phyloP scores from a whole-genome alignment of 768 basidiomycete genomes.

The Trametes cinnabarina region DNA sequence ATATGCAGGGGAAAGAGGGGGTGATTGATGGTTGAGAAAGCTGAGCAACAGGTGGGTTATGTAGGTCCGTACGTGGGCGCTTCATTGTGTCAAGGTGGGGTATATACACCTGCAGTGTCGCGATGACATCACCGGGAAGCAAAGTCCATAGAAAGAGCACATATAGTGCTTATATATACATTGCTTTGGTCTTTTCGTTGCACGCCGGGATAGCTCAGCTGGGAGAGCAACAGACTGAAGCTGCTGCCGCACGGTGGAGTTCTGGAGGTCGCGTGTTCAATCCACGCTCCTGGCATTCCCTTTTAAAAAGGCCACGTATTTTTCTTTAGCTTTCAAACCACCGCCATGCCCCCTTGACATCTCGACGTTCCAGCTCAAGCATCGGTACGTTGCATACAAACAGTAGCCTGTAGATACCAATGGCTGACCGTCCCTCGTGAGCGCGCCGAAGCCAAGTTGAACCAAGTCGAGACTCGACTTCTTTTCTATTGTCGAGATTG shows the following conservation, averaged over 20 bases:
- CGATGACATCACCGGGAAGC: not conserved
- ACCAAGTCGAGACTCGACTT: too few relatives aligned
- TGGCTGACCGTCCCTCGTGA: too few relatives aligned
- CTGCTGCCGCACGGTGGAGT: not conserved
- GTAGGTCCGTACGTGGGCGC: not conserved
- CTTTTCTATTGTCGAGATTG: too few relatives aligned
- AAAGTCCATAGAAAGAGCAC: not conserved
- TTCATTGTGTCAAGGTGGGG: not conserved
- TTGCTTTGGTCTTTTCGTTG: too few relatives aligned
- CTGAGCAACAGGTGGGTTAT: not conserved
- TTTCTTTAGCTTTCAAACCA: too few relatives aligned
- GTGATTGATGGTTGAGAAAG: not conserved
- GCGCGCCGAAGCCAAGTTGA: too few relatives aligned
- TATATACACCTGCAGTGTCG: not conserved
- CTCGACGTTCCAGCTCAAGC: too few relatives aligned
- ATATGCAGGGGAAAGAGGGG: not conserved
- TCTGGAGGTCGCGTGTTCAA: conserved; percentile 24
- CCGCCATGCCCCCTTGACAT: too few relatives aligned
- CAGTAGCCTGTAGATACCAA: too few relatives aligned
- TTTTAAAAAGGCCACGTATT: too few relatives aligned
- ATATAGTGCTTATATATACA: too few relatives aligned
- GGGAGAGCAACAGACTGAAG: conserved; percentile 39
- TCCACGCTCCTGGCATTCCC: conserved; percentile 21
- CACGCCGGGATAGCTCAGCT: conserved; percentile 37
- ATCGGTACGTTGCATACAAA: too few relatives aligned